These are phyloP conservation scores for Acacia crassicarpa DNA, from an alignment of 306 rosid genomes.

Conservation along the genomic window DNA sequence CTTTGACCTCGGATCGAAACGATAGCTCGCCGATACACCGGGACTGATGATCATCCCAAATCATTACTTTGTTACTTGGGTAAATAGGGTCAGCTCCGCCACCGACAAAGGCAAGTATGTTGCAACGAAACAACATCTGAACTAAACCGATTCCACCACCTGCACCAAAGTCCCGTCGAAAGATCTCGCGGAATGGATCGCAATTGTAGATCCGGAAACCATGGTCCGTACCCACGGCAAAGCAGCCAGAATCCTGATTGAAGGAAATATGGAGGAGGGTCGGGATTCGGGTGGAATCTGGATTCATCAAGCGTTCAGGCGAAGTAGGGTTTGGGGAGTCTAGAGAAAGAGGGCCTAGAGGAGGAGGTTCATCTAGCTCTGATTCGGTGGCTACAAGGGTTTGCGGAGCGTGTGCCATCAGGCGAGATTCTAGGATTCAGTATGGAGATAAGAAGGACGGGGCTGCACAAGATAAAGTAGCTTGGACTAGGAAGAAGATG, in stretches of 20 bases:
- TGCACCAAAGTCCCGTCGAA: conserved; percentile 61
- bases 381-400: conserved; percentile 26
- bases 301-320: neutral
- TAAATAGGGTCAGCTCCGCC: conserved; percentile 60
- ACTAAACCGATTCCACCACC: conserved; percentile 63
- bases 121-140: conserved; percentile 74
- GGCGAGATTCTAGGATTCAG: neutral
- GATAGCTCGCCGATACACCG: conserved; percentile 76
- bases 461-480: neutral
- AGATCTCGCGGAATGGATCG: conserved; percentile 76
- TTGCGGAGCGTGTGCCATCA: conserved; percentile 34
- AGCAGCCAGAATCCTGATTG: conserved; percentile 72
- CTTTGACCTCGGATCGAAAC: conserved; percentile 72
- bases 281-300: conserved; percentile 24
- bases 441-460: neutral
- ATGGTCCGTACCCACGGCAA: conserved; percentile 65
- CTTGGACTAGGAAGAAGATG: neutral
- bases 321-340: conserved; percentile 13
- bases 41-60: conserved; percentile 76
- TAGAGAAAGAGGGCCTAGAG: neutral
- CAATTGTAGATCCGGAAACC: conserved; percentile 83
- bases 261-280: conserved; percentile 64
- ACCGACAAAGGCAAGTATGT: conserved; percentile 73
- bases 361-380: conserved; percentile 6
- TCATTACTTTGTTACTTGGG: conserved; percentile 71